Evolutionary conservation across 768 basidiomycete genomes (phyloP).

Genomic region (Suillus discolor): DNA sequence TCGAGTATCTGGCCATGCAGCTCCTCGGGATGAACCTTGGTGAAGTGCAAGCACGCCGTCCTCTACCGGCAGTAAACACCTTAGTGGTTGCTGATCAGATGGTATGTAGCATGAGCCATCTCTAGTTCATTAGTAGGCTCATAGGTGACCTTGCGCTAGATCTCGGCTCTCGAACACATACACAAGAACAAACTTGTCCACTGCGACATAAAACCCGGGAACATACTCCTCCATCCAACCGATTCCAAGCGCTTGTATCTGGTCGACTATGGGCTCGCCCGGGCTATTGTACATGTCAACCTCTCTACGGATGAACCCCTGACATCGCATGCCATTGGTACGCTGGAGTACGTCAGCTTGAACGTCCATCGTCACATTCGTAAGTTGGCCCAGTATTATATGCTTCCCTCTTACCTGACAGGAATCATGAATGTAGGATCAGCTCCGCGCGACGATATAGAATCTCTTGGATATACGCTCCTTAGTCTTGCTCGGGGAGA

Average conservation of each 20-base stretch:
- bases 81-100: background rate
- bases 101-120: background rate
- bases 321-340: background rate
- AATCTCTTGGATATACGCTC: background rate
- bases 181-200: background rate
- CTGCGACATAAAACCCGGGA: background rate
- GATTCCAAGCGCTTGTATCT: background rate
- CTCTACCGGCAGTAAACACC: background rate
- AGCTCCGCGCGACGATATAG: background rate
- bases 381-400: background rate
- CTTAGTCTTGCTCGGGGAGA: background rate
- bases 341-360: background rate
- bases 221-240: background rate
- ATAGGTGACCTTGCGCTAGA: background rate
- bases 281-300: background rate
- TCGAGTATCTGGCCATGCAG: constrained; percentile 38
- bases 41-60: constrained; percentile 5
- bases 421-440: background rate
- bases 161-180: background rate
- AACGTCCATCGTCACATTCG: background rate
- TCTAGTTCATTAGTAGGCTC: background rate
- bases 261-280: background rate
- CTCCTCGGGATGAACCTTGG: constrained; percentile 12
- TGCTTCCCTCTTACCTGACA: background rate
- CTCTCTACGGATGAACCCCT: background rate